Evolutionary conservation across 176 grass and related monocot genomes (phyloP).

Genomic region (Avena sativa): DNA sequence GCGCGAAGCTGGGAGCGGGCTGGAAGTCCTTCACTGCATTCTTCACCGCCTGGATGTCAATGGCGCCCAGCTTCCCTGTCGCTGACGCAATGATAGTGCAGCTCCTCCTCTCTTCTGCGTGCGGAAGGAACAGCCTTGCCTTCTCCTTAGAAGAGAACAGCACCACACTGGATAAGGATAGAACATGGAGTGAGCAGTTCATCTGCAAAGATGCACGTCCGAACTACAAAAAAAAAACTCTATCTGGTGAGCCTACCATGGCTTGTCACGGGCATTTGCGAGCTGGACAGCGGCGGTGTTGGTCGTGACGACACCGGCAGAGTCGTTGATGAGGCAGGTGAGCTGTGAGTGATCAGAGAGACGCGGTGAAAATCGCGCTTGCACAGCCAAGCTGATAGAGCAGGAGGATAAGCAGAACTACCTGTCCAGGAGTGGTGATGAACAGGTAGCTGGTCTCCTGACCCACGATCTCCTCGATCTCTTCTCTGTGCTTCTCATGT

Average conservation of each 20-base stretch:
- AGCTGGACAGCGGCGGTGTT: slow-evolving; percentile 93
- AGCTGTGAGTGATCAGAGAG: slow-evolving; percentile 48
- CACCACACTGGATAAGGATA: slow-evolving; percentile 57
- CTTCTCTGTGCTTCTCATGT: slow-evolving; percentile 90
- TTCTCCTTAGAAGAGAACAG: slow-evolving; percentile 82
- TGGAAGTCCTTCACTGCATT: slow-evolving; percentile 56
- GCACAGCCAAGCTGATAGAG: not conserved
- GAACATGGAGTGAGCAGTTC: not conserved
- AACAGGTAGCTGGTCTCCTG: slow-evolving; percentile 70
- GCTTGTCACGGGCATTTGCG: slow-evolving; percentile 79
- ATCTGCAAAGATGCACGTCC: not conserved
- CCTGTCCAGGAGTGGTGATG: slow-evolving; percentile 90
- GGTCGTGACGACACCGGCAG: slow-evolving; percentile 69
- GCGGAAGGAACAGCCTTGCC: slow-evolving; percentile 72
- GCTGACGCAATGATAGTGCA: slow-evolving; percentile 63
- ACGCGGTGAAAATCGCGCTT: not conserved
- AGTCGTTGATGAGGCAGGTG: slow-evolving; percentile 81
- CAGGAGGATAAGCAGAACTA: slow-evolving; percentile 28
- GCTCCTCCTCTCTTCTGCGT: slow-evolving; percentile 53
- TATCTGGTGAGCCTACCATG: slow-evolving; percentile 44
- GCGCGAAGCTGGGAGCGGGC: slow-evolving; percentile 61
- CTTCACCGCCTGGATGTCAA: slow-evolving; percentile 72
- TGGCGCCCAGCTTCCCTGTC: slow-evolving; percentile 70
- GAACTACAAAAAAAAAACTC: not conserved
- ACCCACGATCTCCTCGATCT: slow-evolving; percentile 66